Conservation (phyloP, 2,329 filamentous ascomycete species). For the Apiospora arundinis region DNA sequence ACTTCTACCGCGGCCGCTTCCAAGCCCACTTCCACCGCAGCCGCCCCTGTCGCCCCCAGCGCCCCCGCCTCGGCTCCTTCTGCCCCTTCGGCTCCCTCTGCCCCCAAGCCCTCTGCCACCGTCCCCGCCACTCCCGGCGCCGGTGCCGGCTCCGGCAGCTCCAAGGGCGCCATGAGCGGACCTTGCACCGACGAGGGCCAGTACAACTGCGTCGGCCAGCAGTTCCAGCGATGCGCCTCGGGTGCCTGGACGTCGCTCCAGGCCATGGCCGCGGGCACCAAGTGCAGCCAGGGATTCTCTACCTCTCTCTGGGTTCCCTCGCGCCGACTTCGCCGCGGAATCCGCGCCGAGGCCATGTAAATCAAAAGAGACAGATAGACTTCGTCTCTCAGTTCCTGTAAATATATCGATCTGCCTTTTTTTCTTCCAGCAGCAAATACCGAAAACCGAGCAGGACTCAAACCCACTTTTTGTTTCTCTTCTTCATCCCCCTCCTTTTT, state of each 20-base stretch:
- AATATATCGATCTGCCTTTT: background rate
- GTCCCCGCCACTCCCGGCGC: constrained; percentile 23
- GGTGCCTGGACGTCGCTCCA: constrained; percentile 39
- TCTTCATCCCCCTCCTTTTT: constrained; percentile 1
- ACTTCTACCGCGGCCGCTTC: constrained; percentile 21
- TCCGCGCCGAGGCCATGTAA: constrained; percentile 13
- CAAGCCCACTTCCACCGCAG: constrained; percentile 24
- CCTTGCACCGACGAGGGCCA: constrained; percentile 40
- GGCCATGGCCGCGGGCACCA: constrained; percentile 38
- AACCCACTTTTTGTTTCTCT: background rate
- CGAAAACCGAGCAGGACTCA: constrained; percentile 19
- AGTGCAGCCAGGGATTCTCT: constrained; percentile 37
- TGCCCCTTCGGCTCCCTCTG: constrained; percentile 16
- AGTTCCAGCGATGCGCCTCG: constrained; percentile 44
- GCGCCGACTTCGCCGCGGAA: constrained; percentile 19
- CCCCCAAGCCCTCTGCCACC: constrained; percentile 26
- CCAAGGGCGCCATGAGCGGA: constrained; percentile 31
- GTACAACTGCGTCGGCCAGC: constrained; percentile 43
- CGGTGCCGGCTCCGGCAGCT: constrained; percentile 25
- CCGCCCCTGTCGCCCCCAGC: constrained; percentile 23
- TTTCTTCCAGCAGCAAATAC: background rate
- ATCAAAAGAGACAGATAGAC: background rate
- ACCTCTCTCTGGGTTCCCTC: constrained; percentile 35
- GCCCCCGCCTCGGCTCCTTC: background rate
- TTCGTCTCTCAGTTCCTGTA: constrained; percentile 7